These are phyloP conservation scores for Ambrosia trifida DNA, from an alignment of 129 eudicot genomes.

Conservation along the genomic window DNA sequence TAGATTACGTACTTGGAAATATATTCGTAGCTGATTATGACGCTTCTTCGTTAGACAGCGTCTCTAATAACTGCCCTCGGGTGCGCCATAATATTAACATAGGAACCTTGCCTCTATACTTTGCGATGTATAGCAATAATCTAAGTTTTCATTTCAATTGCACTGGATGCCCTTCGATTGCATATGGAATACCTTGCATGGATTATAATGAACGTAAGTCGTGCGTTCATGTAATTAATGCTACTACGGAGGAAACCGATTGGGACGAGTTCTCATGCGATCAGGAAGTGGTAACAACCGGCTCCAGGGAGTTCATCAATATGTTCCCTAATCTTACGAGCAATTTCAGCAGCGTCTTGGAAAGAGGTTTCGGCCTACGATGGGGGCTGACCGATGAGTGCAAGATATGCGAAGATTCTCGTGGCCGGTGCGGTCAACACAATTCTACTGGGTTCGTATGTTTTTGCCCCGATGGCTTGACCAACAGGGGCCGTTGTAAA, in stretches of 20 bases:
- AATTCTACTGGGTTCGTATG: neutral
- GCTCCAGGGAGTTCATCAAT: neutral
- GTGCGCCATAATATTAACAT: neutral
- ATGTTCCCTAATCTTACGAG: too few species aligned
- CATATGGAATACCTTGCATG: neutral
- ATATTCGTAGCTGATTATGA: constrained; percentile 21
- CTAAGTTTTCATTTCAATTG: neutral
- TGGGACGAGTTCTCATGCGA: neutral
- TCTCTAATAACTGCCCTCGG: neutral
- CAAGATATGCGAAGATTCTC: neutral
- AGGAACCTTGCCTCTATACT: neutral
- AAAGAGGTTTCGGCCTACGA: too few species aligned
- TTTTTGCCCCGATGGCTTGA: constrained; percentile 18
- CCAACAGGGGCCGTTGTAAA: too few species aligned
- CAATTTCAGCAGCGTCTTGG: neutral
- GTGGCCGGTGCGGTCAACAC: constrained; percentile 16
- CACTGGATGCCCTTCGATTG: neutral
- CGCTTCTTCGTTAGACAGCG: too few species aligned
- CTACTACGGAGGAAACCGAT: too few species aligned
- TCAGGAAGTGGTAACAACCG: constrained; percentile 28
- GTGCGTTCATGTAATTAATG: too few species aligned
- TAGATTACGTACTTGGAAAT: neutral
- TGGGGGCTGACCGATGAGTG: neutral
- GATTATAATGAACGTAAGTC: neutral
- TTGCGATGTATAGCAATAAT: neutral